Percentiles rank a stretch among this genome's conserved stretches.
phyloP scores from a whole-genome alignment of 495 filamentous ascomycete genomes.

The Penicillium tannophilum region DNA sequence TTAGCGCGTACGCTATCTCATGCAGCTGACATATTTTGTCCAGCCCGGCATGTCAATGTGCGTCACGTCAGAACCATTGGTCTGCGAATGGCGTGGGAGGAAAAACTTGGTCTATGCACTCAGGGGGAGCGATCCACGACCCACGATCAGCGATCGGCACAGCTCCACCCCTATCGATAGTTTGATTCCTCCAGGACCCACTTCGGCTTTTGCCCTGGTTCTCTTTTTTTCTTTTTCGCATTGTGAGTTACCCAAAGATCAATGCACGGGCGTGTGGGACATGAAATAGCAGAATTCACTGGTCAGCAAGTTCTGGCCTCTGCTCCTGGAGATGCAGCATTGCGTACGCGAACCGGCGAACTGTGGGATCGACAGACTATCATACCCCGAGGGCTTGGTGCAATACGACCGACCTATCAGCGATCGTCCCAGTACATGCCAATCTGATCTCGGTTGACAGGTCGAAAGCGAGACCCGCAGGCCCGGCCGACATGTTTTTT shows the following conservation, averaged over 20 bases:
- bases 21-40: neutral
- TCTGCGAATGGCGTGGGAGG: neutral
- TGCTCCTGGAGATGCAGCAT: neutral
- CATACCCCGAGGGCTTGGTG: conserved; percentile 19
- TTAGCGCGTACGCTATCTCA: neutral
- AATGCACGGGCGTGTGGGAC: neutral
- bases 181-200: conserved; percentile 4
- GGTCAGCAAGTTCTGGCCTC: neutral
- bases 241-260: neutral
- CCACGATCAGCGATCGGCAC: conserved; percentile 5
- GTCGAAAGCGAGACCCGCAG: conserved; percentile 22
- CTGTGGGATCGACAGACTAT: conserved; percentile 28
- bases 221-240: neutral
- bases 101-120: neutral
- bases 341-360: conserved; percentile 11
- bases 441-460: conserved; percentile 31
- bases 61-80: conserved; percentile 2
- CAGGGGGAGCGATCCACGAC: neutral
- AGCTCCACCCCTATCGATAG: conserved; percentile 9
- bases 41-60: conserved; percentile 15
- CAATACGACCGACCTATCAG: conserved; percentile 25
- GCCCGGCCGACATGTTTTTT: conserved; percentile 16
- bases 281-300: too few species aligned
- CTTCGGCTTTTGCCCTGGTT: neutral
- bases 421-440: conserved; percentile 17